phyloP scores from a whole-genome alignment of 306 rosid genomes.

The Fragaria ananassa region DNA sequence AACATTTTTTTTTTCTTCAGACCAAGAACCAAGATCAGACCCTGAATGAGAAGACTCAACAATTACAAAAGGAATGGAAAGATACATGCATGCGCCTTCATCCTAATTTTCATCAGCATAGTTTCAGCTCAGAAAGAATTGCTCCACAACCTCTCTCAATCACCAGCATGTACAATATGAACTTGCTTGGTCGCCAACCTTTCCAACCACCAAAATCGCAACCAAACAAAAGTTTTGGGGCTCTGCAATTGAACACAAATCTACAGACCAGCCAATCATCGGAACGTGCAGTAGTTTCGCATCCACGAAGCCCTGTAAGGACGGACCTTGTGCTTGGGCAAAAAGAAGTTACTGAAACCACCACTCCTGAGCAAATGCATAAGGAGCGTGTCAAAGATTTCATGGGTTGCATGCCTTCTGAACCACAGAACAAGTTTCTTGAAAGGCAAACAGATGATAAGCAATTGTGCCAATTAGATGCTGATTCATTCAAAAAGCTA shows the following conservation, averaged over 20 bases:
- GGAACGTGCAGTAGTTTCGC: conserved; percentile 34
- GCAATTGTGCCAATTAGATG: conserved; percentile 38
- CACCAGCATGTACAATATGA: conserved; percentile 49
- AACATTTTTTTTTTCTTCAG: conserved; percentile 33
- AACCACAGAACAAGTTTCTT: conserved; percentile 52
- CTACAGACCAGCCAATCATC: conserved; percentile 36
- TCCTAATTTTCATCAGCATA: conserved; percentile 69
- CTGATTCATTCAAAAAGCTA: conserved; percentile 78
- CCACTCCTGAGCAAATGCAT: conserved; percentile 37
- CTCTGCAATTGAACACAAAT: conserved; percentile 55
- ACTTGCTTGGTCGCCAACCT: conserved; percentile 48
- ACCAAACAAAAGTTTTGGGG: conserved; percentile 57
- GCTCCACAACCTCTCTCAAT: conserved; percentile 52
- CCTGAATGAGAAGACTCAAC: conserved; percentile 55
- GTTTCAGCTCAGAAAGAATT: conserved; percentile 50
- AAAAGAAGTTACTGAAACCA: conserved; percentile 37
- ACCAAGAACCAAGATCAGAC: conserved; percentile 41
- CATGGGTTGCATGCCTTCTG: conserved; percentile 64
- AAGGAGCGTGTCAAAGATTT: conserved; percentile 61
- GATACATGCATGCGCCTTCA: conserved; percentile 66
- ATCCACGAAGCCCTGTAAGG: conserved; percentile 51
- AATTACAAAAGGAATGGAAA: conserved; percentile 78
- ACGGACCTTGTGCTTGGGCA: conserved; percentile 82
- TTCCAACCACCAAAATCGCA: conserved; percentile 63
- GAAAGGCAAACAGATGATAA: conserved; percentile 52